A percentile compares a stretch with the other conserved stretches of the same genome.
Conservation (phyloP, 225 moss, liverwort and hornwort species). For the Rhytidiadelphus loreus region DNA sequence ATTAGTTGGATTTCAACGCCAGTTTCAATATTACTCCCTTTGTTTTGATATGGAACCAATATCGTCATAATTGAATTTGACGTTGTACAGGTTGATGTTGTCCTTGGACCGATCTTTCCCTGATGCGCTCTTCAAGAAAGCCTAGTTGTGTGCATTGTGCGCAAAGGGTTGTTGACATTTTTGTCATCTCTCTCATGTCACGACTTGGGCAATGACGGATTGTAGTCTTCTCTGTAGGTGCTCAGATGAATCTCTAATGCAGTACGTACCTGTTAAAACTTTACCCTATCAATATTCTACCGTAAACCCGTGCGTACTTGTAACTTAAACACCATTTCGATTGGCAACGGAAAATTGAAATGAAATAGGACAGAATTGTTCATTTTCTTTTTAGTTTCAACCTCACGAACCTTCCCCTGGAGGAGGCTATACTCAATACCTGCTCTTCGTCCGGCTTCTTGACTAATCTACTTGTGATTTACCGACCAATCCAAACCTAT, state of each 20-base stretch:
- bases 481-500: rapidly evolving
- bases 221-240: too few relatives aligned
- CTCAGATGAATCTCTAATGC: neutral
- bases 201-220: neutral
- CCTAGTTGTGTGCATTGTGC: too few relatives aligned
- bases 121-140: neutral
- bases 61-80: neutral
- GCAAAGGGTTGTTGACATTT: neutral
- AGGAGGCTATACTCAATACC: neutral
- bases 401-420: too few relatives aligned
- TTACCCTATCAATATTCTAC: neutral
- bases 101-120: too few relatives aligned
- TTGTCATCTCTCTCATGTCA: neutral
- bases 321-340: rapidly evolving
- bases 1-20: neutral
- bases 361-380: too few relatives aligned
- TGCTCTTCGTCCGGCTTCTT: too few relatives aligned
- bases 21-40: neutral
- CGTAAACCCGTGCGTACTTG: too few relatives aligned
- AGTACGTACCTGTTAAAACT: too few relatives aligned
- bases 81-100: neutral
- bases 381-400: rapidly evolving
- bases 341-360: too few relatives aligned
- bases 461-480: too few relatives aligned
- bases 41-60: neutral